phyloP scores from a whole-genome alignment of 352 stramenopile genomes.

The Pythium rhizo-oryzae region DNA sequence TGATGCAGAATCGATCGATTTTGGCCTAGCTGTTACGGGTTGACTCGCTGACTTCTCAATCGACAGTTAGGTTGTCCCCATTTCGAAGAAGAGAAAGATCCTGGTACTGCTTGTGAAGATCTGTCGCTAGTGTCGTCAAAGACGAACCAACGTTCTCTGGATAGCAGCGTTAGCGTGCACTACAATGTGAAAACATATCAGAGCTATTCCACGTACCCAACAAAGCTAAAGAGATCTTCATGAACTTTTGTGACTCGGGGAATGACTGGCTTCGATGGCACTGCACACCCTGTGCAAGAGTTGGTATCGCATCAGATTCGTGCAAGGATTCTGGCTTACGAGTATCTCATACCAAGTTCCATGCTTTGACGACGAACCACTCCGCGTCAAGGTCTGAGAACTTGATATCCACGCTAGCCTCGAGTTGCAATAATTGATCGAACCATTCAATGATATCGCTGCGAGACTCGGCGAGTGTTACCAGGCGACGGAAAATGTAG shows the following conservation, averaged over 20 bases:
- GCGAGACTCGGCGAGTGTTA: constrained; percentile 57
- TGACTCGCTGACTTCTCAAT: neutral
- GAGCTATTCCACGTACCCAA: constrained; percentile 9
- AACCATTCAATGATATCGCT: constrained; percentile 53
- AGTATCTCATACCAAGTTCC: constrained; percentile 61
- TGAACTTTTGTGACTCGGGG: constrained; percentile 27
- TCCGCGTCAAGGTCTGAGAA: constrained; percentile 57
- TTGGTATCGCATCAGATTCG: neutral
- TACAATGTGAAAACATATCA: neutral
- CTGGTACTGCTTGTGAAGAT: constrained; percentile 29
- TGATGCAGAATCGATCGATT: neutral
- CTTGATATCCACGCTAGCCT: constrained; percentile 45
- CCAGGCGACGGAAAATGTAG: constrained; percentile 67
- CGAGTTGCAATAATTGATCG: constrained; percentile 62
- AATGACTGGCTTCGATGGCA: constrained; percentile 24
- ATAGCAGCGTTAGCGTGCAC: neutral
- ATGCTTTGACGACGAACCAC: constrained; percentile 76
- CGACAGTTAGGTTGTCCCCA: constrained; percentile 1
- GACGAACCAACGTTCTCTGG: constrained; percentile 15
- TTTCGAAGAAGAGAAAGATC: constrained; percentile 4
- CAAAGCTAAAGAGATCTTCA: constrained; percentile 24
- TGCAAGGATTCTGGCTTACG: neutral
- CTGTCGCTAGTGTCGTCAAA: constrained; percentile 13
- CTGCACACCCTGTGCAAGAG: constrained; percentile 26
- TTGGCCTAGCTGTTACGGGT: neutral